Evolutionary conservation across 106 monocot genomes (phyloP), one percentile per base, ranked within the genome.

Genomic region (Allium sativum): DNA sequence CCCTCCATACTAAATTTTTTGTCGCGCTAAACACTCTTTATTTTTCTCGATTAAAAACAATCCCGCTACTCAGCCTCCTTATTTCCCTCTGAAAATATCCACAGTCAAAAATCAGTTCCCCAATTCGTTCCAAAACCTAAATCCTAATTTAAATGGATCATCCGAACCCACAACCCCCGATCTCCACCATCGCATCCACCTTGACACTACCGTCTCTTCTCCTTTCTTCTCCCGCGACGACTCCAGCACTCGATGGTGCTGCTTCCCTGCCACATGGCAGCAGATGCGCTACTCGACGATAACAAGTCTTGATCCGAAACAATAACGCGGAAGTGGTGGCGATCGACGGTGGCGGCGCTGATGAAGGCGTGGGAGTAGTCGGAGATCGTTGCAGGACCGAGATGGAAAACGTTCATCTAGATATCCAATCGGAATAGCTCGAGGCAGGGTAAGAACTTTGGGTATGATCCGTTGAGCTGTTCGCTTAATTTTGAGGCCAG

Each of bases 291-390:
- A 61, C n/a, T 31, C 45, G 55, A 31, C 31, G 31, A 62, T 7
- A 44, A 44, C 19, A 18, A 40, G 44, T 20, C 52, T 42, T 41
- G 61, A 57, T 47, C 62, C 18, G 61, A 61, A 40, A 40, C 42
- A 1, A 13, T 18, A 8, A 10, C 60, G 20, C 15, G 62, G 18
- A 19, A 58, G 60, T 55, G 52, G 48, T 20, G 17, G 46, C 18
- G 52, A 19, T 58, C 71, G 67, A 11, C 0, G 46, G 55, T 16
- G 18, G 63, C 71, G 42, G 87, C 79, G 51, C 13, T 74, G 18
- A 57, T 75, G 64, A 86, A 80, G 65, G 66, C 80, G 18, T 69
- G 91, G 47, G 91, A 83, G 78, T 91, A 82, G 91, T 91, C 91
- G 59, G 91, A 91, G 75, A 51, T 87, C 68, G 64, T 73, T 15